A percentile compares a stretch with the other conserved stretches of the same genome.
These are phyloP conservation scores for Eutypa lata DNA, from an alignment of 2,329 filamentous ascomycete species.

Conservation along the genomic window DNA sequence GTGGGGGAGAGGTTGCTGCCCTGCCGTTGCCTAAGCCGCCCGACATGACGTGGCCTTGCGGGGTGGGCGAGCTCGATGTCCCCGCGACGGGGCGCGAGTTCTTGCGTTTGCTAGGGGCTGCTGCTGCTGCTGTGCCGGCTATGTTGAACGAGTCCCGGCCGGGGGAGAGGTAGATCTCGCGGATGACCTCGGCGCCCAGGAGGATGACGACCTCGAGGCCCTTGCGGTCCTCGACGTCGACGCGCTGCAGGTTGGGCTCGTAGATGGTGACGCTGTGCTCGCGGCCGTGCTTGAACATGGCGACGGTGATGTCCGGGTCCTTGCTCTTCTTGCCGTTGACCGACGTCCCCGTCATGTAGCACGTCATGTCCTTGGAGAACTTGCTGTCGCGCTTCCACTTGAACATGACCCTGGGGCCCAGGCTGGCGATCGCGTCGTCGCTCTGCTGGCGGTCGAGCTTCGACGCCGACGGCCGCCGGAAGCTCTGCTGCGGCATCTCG, in stretches of 20 bases:
- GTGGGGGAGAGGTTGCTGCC: no score
- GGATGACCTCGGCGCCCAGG: constrained; percentile 60
- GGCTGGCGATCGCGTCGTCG: constrained; percentile 50
- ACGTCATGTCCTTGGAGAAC: constrained; percentile 82
- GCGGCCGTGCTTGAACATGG: constrained; percentile 72
- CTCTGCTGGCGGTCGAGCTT: constrained; percentile 70
- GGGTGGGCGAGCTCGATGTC: constrained; percentile 21
- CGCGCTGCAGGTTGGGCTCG: constrained; percentile 84
- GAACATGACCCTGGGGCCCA: constrained; percentile 75
- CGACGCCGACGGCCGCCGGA: constrained; percentile 75
- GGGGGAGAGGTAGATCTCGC: constrained; percentile 62
- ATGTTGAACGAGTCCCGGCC: constrained; percentile 79
- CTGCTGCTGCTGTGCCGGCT: constrained; percentile 35
- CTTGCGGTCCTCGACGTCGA: constrained; percentile 92
- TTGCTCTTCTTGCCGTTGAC: constrained; percentile 73
- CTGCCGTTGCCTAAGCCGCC: constrained; percentile 38
- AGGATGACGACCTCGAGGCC: constrained; percentile 82
- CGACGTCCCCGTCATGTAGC: constrained; percentile 77
- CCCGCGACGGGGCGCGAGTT: constrained; percentile 39
- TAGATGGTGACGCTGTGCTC: constrained; percentile 74
- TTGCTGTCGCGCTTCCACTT: constrained; percentile 88
- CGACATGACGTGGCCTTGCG: constrained; percentile 33
- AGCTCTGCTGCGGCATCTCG: constrained; percentile 82
- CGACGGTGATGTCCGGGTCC: constrained; percentile 94
- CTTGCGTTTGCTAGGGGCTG: constrained; percentile 30